Base-by-base conservation (phyloP, 352 stramenopile species). In the Phytophthora fragariaefolia region DNA sequence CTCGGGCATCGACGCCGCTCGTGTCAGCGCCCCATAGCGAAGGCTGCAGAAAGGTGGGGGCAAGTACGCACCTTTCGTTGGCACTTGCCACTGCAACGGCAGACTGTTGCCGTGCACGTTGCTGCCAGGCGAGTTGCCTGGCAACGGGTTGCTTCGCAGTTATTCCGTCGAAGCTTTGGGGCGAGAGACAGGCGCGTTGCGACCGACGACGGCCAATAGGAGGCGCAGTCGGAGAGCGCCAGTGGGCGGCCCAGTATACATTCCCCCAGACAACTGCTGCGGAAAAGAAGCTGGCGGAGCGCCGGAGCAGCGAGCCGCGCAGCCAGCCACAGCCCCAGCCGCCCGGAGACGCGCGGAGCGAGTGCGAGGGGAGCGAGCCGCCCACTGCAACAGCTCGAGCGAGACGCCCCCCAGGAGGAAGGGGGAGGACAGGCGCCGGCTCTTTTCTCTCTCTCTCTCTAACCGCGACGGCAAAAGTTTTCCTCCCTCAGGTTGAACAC, bases 231-330 rank as follows among this genome's bases (percentile, higher is more conserved):
- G n/a, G 67, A 63, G 54, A 69, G 38, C 38, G 62, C 63, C 45
- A 76, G 68, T 69, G 15, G 36, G 22, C 22, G n/a, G n/a, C 12
- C 43, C 43, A 30, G 20, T n/a, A 51, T 51, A 51, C 43, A 30
- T 30, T 51, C 18, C 9, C 43, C 36, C 8, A 45, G 36, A 18
- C 42, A 70, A 20, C 26, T 40, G 62, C 64, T 65, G 45, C 55
- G 51, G 57, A 57, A 62, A 71, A 68, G 58, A 67, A 67, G 46
- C 50, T 27, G 28, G 20, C 38, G 47, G 36, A 45, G 48, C 66
- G 58, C 12, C 17, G 24, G 40, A 47, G 40, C 40, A 47, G 18
- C 40, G 18, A 9, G 36, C 36, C 6, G n/a, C 23, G 20, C 20
- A 22, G 40, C 40, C 47, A 65, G 58, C 28, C 30, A 57, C 27